Base-by-base conservation (phyloP, 2,329 filamentous ascomycete genomes). In the Phaeosphaeria sp. region DNA sequence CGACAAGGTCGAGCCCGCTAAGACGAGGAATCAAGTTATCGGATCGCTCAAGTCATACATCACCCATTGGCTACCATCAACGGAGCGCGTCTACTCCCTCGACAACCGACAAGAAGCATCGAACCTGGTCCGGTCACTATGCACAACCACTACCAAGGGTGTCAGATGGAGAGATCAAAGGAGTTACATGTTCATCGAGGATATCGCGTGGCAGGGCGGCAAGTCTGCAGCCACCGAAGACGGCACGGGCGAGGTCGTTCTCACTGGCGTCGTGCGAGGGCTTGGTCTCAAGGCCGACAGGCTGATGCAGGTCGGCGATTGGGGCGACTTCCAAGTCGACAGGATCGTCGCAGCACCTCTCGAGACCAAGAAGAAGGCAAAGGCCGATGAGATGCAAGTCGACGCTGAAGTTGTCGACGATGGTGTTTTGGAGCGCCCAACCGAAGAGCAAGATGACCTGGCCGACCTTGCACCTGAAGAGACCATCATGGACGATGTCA, bases 151-250 rank as follows among this genome's bases (percentile, higher is more conserved):
- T 44, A 94, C 95, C 11, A 98, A 96, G 80, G 95, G 95, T 0
- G 87, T 99, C n/a, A 83, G 89, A 62, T 99, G 95, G 95, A 87
- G 95, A 68, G 95, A 99, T 52, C 92, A 97, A 64, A 86, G 95
- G 66, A 96, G 93, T 69, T 99, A 95, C 91, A 92, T 99, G 89
- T 81, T 97, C 56, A 87, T 94, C 4, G 95, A 99, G 64, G 86
- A 93, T 25, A 82, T 97, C 52, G 80, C 86, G 66, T 96, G 93
- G 84, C 84, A 87, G 11, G 83, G 86, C 21, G 75, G 73, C 17
- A 78, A 78, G 58, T 71, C 73, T 10, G 68, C 69, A 3, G 59
- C 68, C 25, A 82, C 79, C 4, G 81, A 83, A 1, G 83, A 85
- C 46, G 72, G 76, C 2, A 75, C 70, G 36, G 79, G 81, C n/a